A percentile compares a stretch with the other conserved stretches of the same genome.
These are phyloP conservation scores for Claviceps digitariae DNA, from an alignment of 2,329 filamentous ascomycete species.

Conservation along the genomic window DNA sequence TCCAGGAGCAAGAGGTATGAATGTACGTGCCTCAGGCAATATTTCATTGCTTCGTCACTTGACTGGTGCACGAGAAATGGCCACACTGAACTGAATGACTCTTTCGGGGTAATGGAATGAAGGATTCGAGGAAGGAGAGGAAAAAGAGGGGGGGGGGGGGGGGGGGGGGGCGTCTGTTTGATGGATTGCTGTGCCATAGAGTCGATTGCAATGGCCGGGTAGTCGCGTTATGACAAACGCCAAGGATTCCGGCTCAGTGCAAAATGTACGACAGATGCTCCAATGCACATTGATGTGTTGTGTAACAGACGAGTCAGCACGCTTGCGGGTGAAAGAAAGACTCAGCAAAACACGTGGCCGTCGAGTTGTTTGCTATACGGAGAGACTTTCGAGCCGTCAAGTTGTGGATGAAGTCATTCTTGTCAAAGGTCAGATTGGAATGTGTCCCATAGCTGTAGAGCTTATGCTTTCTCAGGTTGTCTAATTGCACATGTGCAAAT, in stretches of 20 bases:
- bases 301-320: slow-evolving; percentile 3
- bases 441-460: neutral
- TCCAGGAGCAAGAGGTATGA: neutral
- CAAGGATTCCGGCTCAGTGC: neutral
- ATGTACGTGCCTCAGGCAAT: neutral
- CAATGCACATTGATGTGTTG: slow-evolving; percentile 1
- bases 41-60: neutral
- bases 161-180: neutral
- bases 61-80: no score
- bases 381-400: neutral
- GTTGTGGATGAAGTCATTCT: neutral
- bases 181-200: neutral
- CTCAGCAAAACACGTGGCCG: slow-evolving; percentile 1
- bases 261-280: neutral
- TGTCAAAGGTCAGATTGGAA: neutral
- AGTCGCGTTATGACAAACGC: slow-evolving; percentile 5
- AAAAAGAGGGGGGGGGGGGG: neutral
- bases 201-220: slow-evolving; percentile 1
- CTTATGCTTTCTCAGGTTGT: neutral
- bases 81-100: neutral
- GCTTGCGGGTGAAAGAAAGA: neutral
- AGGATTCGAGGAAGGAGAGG: neutral
- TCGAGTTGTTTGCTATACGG: neutral
- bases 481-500: neutral
- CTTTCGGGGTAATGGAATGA: neutral